Evolutionary conservation across 139 green algal genomes (phyloP), one percentile per base, ranked within the genome.

Genomic region (Mychonastes homosphaera): DNA sequence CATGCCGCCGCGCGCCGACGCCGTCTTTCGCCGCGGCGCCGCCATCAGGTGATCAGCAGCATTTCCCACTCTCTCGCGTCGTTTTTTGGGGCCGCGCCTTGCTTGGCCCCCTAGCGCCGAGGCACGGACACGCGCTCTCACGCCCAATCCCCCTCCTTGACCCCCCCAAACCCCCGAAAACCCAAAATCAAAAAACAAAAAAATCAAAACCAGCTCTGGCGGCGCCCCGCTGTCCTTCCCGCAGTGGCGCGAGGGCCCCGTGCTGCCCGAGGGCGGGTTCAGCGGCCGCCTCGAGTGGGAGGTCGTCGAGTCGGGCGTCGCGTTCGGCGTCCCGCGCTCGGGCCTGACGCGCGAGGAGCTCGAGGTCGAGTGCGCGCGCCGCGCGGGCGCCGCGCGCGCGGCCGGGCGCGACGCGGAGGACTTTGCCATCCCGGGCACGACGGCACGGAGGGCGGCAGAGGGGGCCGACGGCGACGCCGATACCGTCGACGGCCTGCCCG

Each of bases 191-290:
- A 53, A 53, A 53, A 53, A 53, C 10, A 13, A 19, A 18, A 23
- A 6, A 56, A 12, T 56, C 19, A 23, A 26, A 29, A 23, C 19
- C n/a, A 49, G 46, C 63, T 74, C 64, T 41, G 55, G 53, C 1
- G 69, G 74, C 26, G 56, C 75, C 7, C 57, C 60, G 6, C 23
- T 81, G 5, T 55, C 58, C 28, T 81, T 81, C 50, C 74, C 74
- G n/a, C 69, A 77, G 65, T 76, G 73, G 56, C 62, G 74, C 3
- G 69, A 70, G 3, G 69, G 69, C 0, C 58, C 44, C 34, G 24
- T 18, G 36, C 29, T 64, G 51, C 58, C 69, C 8, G 45, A 70
- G 34, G 61, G 61, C 33, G 74, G 74, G 13, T 81, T 81, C 65
- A 70, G 69, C 18, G 58, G 69, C 28, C 50, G 58, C 41, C 47